Conservation (phyloP, 2,329 filamentous ascomycete genomes). For the Rhynchosporium secalis region DNA sequence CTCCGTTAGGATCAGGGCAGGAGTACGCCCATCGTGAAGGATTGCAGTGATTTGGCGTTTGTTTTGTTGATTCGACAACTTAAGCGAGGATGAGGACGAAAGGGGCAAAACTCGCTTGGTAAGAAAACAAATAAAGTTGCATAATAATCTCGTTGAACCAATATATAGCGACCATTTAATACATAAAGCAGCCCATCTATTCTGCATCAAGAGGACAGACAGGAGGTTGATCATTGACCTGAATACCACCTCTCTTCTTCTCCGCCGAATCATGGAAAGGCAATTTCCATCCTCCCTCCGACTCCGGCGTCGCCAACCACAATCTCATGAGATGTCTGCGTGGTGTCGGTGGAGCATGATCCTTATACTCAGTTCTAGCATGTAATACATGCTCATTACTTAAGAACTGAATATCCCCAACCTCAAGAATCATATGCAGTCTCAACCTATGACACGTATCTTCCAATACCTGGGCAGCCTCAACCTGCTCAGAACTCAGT, state of each 20-base stretch:
- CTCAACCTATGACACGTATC: constrained; percentile 62
- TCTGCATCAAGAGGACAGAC: constrained; percentile 76
- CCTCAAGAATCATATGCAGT: constrained; percentile 82
- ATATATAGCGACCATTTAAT: not conserved
- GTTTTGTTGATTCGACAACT: no score
- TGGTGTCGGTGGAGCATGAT: constrained; percentile 66
- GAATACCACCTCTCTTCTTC: constrained; percentile 86
- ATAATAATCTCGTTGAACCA: not conserved
- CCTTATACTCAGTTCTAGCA: constrained; percentile 77
- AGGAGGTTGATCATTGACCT: constrained; percentile 78
- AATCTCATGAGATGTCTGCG: constrained; percentile 78
- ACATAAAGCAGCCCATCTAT: constrained; percentile 43
- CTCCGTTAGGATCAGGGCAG: no score
- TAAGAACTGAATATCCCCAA: constrained; percentile 87
- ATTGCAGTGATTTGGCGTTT: no score
- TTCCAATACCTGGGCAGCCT: constrained; percentile 70
- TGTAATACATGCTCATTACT: constrained; percentile 80
- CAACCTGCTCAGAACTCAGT: constrained; percentile 66
- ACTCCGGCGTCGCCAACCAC: constrained; percentile 81
- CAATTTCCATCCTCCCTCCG: constrained; percentile 81
- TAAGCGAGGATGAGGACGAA: not conserved
- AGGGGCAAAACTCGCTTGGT: no score
- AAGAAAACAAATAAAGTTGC: not conserved
- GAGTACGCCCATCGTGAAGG: no score
- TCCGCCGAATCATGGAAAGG: constrained; percentile 79